Evolutionary conservation across 208 protist genomes (phyloP).

Genomic region (Trypanosoma conorhini): DNA sequence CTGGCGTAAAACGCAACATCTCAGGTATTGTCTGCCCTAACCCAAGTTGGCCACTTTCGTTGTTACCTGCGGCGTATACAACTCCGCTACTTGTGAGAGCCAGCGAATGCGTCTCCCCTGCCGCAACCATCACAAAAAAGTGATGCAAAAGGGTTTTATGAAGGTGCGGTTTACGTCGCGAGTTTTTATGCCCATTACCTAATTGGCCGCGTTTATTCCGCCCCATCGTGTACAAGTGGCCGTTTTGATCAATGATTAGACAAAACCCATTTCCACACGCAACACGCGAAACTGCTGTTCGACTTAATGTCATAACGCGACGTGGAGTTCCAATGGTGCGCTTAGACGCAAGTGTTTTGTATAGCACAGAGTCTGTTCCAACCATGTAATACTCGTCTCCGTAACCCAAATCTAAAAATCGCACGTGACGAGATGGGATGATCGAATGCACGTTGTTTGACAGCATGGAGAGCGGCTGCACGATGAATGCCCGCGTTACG

Average conservation of each 20-base stretch:
- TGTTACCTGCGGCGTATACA: constrained; percentile 83
- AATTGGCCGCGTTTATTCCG: constrained; percentile 89
- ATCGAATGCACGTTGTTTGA: constrained; percentile 69
- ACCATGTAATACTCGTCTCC: constrained; percentile 90
- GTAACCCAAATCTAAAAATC: constrained; percentile 80
- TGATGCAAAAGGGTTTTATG: constrained; percentile 58
- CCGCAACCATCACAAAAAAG: constrained; percentile 83
- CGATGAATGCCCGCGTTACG: constrained; percentile 75
- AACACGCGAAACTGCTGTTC: constrained; percentile 73
- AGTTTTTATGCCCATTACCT: constrained; percentile 70
- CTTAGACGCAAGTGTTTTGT: constrained; percentile 81
- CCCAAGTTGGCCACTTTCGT: constrained; percentile 86
- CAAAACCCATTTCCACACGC: constrained; percentile 76
- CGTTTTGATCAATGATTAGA: constrained; percentile 86
- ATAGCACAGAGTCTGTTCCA: constrained; percentile 79
- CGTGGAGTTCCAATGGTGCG: constrained; percentile 75
- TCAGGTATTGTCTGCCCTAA: constrained; percentile 47
- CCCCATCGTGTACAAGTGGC: constrained; percentile 76
- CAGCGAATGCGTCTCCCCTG: constrained; percentile 81
- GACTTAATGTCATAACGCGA: constrained; percentile 79
- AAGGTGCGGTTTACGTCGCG: constrained; percentile 62
- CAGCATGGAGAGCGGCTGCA: constrained; percentile 75
- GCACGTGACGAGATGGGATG: constrained; percentile 73
- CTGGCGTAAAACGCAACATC: constrained; percentile 53
- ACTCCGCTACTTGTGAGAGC: constrained; percentile 83